These are phyloP conservation scores for Mesembryanthemum crystallinum DNA, from an alignment of 148 eudicot species.

Conservation along the genomic window DNA sequence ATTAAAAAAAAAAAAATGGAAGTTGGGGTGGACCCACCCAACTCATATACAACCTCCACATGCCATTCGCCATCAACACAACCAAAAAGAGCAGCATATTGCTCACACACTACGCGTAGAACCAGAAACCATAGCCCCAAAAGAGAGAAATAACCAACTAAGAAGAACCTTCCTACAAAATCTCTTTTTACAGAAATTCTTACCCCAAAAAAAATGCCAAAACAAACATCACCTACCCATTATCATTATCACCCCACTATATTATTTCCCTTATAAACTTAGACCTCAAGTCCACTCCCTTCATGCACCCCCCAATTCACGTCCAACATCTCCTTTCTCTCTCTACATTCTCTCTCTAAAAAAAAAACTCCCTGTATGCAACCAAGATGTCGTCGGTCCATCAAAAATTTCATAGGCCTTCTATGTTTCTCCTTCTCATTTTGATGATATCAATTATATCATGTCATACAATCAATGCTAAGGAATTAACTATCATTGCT, in stretches of 20 bases:
- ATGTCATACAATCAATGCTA: slow-evolving; percentile 1
- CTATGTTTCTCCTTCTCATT: slow-evolving; percentile 6
- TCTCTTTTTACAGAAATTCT: slow-evolving; percentile 14
- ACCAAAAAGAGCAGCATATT: background rate
- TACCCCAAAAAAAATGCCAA: slow-evolving; percentile 17
- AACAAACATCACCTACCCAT: slow-evolving; percentile 19
- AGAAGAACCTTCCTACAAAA: slow-evolving; percentile 28
- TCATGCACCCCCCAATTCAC: slow-evolving; percentile 13
- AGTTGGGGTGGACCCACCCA: background rate
- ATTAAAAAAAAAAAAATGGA: too few species aligned
- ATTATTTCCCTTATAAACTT: slow-evolving; percentile 21
- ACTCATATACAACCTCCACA: background rate
- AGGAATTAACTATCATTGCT: background rate
- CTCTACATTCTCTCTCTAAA: background rate
- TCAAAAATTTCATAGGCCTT: background rate
- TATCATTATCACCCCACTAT: background rate
- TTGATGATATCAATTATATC: slow-evolving; percentile 27
- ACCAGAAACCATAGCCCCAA: background rate
- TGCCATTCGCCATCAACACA: background rate
- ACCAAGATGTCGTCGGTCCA: slow-evolving; percentile 18
- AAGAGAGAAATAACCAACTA: too few species aligned
- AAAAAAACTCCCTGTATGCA: slow-evolving; percentile 1
- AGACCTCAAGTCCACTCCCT: background rate
- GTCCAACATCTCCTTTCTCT: background rate
- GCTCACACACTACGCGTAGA: slow-evolving; percentile 11